A percentile compares a stretch with the other conserved stretches of the same genome.
These are phyloP conservation scores for Quercus gilva DNA, from an alignment of 306 rosid genomes.

Conservation along the genomic window DNA sequence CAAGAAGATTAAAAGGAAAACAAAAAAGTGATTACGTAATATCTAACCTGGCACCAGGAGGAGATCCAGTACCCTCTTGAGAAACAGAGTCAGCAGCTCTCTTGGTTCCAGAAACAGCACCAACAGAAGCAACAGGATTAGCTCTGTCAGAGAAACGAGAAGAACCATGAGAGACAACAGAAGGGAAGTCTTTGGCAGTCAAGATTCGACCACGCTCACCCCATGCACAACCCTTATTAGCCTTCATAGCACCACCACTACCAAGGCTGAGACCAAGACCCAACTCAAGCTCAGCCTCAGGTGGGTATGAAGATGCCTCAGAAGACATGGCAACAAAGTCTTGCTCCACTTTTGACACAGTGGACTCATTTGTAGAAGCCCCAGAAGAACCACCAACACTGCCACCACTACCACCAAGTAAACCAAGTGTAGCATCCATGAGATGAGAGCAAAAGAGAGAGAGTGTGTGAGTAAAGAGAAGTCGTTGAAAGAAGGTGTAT, in stretches of 20 bases:
- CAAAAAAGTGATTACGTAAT: not conserved
- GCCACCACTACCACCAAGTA: slow-evolving; percentile 21
- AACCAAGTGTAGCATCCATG: slow-evolving; percentile 44
- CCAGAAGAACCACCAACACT: slow-evolving; percentile 38
- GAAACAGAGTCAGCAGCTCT: slow-evolving; percentile 65
- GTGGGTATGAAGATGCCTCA: slow-evolving; percentile 41
- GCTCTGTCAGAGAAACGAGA: slow-evolving; percentile 41
- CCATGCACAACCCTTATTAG: slow-evolving; percentile 32
- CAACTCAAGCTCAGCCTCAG: slow-evolving; percentile 58
- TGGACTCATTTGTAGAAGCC: slow-evolving; percentile 34
- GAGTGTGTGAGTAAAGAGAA: not conserved
- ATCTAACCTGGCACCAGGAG: slow-evolving; percentile 51
- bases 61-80: slow-evolving; percentile 47
- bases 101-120: slow-evolving; percentile 54
- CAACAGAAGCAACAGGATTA: slow-evolving; percentile 13
- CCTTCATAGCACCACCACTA: slow-evolving; percentile 25
- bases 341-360: slow-evolving; percentile 30
- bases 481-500: not conserved
- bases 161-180: slow-evolving; percentile 39
- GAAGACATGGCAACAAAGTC: slow-evolving; percentile 36
- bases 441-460: not conserved
- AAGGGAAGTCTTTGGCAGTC: slow-evolving; percentile 66
- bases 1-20: not conserved
- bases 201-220: slow-evolving; percentile 60
- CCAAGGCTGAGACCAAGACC: slow-evolving; percentile 51